phyloP scores from a whole-genome alignment of 129 eudicot genomes.

The Flaveria linearis region DNA sequence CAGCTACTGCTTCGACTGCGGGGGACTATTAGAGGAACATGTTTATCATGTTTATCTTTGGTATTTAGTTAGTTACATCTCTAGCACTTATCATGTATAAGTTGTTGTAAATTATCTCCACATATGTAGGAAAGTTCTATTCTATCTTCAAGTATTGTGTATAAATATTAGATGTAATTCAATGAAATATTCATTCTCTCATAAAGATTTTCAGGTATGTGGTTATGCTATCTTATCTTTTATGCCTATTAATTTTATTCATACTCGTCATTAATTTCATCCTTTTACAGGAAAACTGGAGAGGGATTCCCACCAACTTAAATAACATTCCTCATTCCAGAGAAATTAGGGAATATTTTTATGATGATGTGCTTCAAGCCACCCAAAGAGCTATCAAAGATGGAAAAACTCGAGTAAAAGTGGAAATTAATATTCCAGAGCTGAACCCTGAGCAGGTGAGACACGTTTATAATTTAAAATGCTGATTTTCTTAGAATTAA shows the following conservation, averaged over 20 bases:
- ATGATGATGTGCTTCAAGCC: slow-evolving; percentile 89
- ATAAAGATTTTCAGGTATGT: no score
- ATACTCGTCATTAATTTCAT: slow-evolving; percentile 18
- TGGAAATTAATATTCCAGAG: slow-evolving; percentile 94
- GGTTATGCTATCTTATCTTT: slow-evolving; percentile 19
- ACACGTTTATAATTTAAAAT: slow-evolving; percentile 14
- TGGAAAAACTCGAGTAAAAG: slow-evolving; percentile 89
- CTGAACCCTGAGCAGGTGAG: slow-evolving; percentile 92
- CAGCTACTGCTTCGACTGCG: no score
- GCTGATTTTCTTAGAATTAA: slow-evolving; percentile 25
- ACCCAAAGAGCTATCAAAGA: slow-evolving; percentile 82
- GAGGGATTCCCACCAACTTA: slow-evolving; percentile 97
- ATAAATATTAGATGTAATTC: no score
- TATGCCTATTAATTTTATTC: not conserved
- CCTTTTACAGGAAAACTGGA: slow-evolving; percentile 67
- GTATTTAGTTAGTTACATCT: no score
- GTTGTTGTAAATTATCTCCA: no score
- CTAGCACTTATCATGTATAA: no score
- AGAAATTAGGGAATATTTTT: slow-evolving; percentile 95
- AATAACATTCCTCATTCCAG: slow-evolving; percentile 97
- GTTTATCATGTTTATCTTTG: no score
- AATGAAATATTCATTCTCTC: no score
- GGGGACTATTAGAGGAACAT: no score
- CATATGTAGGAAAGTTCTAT: no score
- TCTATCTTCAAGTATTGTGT: no score